A percentile compares a stretch with the other conserved stretches of the same genome.
These are phyloP conservation scores for Creolimax fragrantissima DNA, from an alignment of 78 protist species.

Conservation along the genomic window DNA sequence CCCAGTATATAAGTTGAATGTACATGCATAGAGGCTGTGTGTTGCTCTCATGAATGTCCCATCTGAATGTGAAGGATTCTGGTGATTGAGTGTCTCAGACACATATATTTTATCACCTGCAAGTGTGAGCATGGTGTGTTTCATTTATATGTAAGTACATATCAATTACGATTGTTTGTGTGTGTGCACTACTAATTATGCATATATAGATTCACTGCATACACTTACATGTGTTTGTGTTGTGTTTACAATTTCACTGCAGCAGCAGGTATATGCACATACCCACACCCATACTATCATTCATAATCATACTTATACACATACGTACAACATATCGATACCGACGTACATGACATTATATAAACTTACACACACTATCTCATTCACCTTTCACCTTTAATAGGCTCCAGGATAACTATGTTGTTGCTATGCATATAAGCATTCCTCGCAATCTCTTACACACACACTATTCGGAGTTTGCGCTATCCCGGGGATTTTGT, in stretches of 20 bases:
- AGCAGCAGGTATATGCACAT: not conserved
- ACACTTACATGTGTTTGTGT: not conserved
- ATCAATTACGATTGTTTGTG: too few species aligned
- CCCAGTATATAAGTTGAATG: too few species aligned
- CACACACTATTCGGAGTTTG: not conserved
- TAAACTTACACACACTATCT: not conserved
- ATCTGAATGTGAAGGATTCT: too few species aligned
- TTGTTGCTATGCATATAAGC: not conserved
- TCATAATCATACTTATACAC: not conserved
- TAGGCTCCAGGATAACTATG: not conserved
- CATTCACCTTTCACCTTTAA: not conserved
- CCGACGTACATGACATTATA: not conserved
- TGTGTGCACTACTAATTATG: not conserved
- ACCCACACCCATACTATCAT: not conserved
- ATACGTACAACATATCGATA: not conserved
- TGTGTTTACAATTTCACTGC: not conserved
- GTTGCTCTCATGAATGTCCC: too few species aligned
- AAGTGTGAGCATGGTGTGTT: too few species aligned
- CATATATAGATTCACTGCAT: not conserved
- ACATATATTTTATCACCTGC: too few species aligned
- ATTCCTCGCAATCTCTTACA: not conserved
- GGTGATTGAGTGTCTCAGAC: too few species aligned
- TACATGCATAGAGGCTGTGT: too few species aligned
- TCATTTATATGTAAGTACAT: too few species aligned
- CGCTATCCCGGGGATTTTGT: not conserved